Evolutionary conservation across 2,329 filamentous ascomycete species (phyloP).

Genomic region (Beauveria rudraprayagi): DNA sequence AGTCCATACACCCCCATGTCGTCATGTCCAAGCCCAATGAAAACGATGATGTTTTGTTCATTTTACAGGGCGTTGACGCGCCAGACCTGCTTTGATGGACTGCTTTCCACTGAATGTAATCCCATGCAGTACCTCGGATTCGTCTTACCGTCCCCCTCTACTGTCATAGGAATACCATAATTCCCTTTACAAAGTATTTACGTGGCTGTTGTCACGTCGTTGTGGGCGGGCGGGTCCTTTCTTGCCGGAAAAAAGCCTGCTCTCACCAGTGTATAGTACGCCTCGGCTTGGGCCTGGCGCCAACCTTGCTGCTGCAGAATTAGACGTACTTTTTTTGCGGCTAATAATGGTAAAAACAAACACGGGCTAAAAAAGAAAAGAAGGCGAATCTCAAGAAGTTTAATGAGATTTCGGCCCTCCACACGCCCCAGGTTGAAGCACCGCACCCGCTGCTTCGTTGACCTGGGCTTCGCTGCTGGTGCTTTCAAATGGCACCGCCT

Average conservation of each 20-base stretch:
- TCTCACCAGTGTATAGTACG: background rate
- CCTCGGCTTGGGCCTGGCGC: background rate
- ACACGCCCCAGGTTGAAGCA: background rate
- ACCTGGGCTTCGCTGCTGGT: background rate
- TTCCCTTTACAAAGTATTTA: too few species aligned
- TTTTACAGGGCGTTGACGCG: conserved; percentile 6
- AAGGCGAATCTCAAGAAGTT: background rate
- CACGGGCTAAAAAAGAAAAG: background rate
- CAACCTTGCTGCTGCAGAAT: background rate
- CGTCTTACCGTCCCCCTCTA: too few species aligned
- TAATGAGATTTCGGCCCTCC: background rate
- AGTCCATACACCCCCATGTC: background rate
- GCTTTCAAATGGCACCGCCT: background rate
- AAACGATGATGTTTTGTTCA: background rate
- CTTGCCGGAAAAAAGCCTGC: background rate
- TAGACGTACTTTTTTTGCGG: background rate
- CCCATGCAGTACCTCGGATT: too few species aligned
- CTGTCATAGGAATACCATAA: too few species aligned
- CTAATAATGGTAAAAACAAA: too few species aligned
- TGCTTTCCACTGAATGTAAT: too few species aligned
- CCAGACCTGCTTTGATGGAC: background rate
- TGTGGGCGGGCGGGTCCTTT: background rate
- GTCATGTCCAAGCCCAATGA: background rate
- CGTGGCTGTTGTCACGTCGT: background rate
- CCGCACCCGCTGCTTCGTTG: background rate